Percentiles rank a stretch among this genome's conserved stretches.
phyloP scores from a whole-genome alignment of 768 basidiomycete species.

The Leccinum boreale region DNA sequence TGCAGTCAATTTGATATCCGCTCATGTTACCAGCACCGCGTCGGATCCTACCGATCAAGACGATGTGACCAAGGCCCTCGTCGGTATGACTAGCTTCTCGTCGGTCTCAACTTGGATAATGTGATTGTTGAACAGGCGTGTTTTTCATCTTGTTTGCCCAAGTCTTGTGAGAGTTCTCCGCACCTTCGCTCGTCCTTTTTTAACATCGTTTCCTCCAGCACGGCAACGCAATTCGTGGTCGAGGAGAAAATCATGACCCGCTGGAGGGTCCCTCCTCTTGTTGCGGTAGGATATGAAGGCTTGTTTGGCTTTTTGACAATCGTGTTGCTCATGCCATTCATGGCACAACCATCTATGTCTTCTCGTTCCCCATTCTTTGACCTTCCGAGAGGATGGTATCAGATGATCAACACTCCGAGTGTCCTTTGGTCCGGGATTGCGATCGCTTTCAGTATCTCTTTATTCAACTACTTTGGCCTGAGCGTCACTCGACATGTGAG shows the following conservation, averaged over 20 bases:
- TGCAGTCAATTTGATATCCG: constrained; percentile 22
- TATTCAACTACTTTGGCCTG: constrained; percentile 89
- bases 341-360: constrained; percentile 66
- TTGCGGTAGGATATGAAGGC: constrained; percentile 94
- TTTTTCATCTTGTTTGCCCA: constrained; percentile 93
- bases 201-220: constrained; percentile 43
- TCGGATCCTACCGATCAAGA: constrained; percentile 51
- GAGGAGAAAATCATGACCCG: constrained; percentile 95
- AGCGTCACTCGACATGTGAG: constrained; percentile 92
- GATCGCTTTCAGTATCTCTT: constrained; percentile 71
- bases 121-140: constrained; percentile 53
- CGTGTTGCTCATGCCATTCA: constrained; percentile 72
- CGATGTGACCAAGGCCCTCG: constrained; percentile 66
- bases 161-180: constrained; percentile 65
- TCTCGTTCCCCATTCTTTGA: constrained; percentile 76
- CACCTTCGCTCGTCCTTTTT: neutral
- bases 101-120: constrained; percentile 16
- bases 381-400: constrained; percentile 82
- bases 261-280: constrained; percentile 82
- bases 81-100: constrained; percentile 45
- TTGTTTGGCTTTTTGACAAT: constrained; percentile 85
- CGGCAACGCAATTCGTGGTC: constrained; percentile 88
- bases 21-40: constrained; percentile 29
- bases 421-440: constrained; percentile 68
- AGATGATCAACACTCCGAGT: constrained; percentile 76